A percentile compares a stretch with the other conserved stretches of the same genome.
phyloP scores from a whole-genome alignment of 306 rosid genomes.

The Fagus sylvatica region DNA sequence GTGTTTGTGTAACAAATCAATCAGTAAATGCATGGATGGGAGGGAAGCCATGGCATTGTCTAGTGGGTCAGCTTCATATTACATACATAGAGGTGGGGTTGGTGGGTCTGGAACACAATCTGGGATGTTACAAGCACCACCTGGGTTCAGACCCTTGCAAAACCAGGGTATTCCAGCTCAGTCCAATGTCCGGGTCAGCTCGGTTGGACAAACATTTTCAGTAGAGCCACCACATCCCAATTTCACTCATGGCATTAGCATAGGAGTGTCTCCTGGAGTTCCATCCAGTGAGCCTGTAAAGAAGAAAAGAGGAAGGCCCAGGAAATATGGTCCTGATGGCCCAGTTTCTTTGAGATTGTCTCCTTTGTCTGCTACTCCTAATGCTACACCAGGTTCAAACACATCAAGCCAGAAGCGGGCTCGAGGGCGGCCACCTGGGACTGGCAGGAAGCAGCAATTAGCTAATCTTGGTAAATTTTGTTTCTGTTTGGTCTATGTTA shows the following conservation, averaged over 20 bases:
- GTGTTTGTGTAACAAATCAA: constrained; percentile 29
- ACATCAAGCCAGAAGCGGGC: constrained; percentile 47
- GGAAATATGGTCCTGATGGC: constrained; percentile 87
- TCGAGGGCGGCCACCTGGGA: constrained; percentile 85
- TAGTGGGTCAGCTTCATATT: constrained; percentile 82
- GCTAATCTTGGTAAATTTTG: constrained; percentile 67
- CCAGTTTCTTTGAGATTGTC: constrained; percentile 73
- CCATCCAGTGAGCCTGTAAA: constrained; percentile 70
- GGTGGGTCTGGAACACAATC: constrained; percentile 59
- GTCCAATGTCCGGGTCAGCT: constrained; percentile 50
- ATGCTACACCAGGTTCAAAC: constrained; percentile 49
- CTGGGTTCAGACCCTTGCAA: constrained; percentile 71
- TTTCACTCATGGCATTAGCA: constrained; percentile 54
- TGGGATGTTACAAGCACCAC: constrained; percentile 54
- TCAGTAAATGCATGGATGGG: constrained; percentile 96
- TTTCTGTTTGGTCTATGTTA: neutral
- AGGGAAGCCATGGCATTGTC: constrained; percentile 93
- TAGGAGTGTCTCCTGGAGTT: constrained; percentile 49
- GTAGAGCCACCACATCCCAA: constrained; percentile 48
- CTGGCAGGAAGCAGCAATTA: constrained; percentile 88
- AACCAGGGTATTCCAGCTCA: constrained; percentile 57
- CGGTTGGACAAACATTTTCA: constrained; percentile 59
- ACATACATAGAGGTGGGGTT: constrained; percentile 74
- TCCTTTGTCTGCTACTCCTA: constrained; percentile 61
- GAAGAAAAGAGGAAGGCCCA: constrained; percentile 92